These are phyloP conservation scores for Boletus pseudo-olivaceus DNA, from an alignment of 768 basidiomycete species.

Conservation along the genomic window DNA sequence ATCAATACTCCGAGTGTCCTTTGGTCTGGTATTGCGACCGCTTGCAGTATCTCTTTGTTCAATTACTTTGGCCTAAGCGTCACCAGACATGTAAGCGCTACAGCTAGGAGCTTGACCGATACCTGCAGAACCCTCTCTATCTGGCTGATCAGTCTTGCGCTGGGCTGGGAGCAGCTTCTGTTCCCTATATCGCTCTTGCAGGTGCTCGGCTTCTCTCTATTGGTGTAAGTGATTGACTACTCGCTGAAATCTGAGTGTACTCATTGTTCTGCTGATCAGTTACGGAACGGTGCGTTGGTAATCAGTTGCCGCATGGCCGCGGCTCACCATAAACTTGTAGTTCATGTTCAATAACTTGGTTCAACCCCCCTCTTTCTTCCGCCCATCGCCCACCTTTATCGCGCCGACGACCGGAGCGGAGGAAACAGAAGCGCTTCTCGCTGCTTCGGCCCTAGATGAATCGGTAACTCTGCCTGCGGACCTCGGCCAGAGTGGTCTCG, in stretches of 20 bases:
- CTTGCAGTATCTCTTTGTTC: constrained; percentile 74
- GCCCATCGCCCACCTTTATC: constrained; percentile 36
- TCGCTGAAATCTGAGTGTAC: neutral
- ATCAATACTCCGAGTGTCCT: constrained; percentile 70
- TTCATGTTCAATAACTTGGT: constrained; percentile 92
- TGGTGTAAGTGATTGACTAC: constrained; percentile 65
- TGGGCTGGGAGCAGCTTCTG: constrained; percentile 87
- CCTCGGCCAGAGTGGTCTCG: constrained; percentile 79
- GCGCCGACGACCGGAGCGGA: constrained; percentile 44
- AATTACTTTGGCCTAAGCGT: constrained; percentile 91
- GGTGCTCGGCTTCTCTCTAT: constrained; percentile 76
- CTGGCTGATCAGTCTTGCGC: constrained; percentile 84
- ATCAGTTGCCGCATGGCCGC: constrained; percentile 2
- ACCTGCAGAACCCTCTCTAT: constrained; percentile 95
- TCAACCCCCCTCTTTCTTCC: constrained; percentile 55
- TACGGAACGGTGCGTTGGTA: constrained; percentile 72
- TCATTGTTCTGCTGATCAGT: constrained; percentile 36
- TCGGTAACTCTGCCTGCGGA: constrained; percentile 80
- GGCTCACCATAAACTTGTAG: constrained; percentile 32
- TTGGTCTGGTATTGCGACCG: constrained; percentile 66
- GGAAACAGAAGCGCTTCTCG: constrained; percentile 52
- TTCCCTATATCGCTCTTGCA: constrained; percentile 83
- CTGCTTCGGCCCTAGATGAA: constrained; percentile 55
- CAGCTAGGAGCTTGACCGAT: constrained; percentile 87
- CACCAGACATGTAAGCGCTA: constrained; percentile 90